phyloP scores from a whole-genome alignment of 768 basidiomycete species.

The Kwoniella mangroviensis region DNA sequence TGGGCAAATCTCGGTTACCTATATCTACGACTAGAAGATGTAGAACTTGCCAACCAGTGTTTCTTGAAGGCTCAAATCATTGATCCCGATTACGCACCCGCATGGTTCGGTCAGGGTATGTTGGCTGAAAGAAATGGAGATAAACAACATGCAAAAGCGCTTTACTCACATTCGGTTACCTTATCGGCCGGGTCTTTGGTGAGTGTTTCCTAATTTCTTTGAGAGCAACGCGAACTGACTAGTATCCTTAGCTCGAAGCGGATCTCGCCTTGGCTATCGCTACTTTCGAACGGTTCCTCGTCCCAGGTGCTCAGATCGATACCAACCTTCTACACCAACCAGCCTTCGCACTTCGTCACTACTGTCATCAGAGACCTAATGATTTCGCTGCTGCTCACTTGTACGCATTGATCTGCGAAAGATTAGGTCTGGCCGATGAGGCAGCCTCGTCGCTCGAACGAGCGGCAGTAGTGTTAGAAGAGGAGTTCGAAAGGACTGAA shows the following conservation, averaged over 20 bases:
- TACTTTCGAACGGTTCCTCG: constrained; percentile 62
- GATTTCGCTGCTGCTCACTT: constrained; percentile 82
- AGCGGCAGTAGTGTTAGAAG: constrained; percentile 77
- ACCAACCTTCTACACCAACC: constrained; percentile 69
- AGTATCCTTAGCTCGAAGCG: constrained; percentile 68
- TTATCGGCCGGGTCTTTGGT: constrained; percentile 57
- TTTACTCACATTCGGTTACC: constrained; percentile 60
- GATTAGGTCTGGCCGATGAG: constrained; percentile 71
- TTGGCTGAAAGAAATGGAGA: constrained; percentile 58
- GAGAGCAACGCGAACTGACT: not conserved
- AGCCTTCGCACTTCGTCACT: constrained; percentile 80
- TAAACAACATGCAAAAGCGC: constrained; percentile 66
- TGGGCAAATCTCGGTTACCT: constrained; percentile 91
- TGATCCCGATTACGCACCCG: constrained; percentile 83
- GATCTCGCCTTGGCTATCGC: constrained; percentile 76
- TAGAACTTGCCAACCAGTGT: constrained; percentile 81
- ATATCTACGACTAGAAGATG: constrained; percentile 77
- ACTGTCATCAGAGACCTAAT: constrained; percentile 68
- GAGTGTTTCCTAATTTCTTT: constrained; percentile 18
- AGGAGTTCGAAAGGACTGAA: constrained; percentile 84
- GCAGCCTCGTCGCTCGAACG: constrained; percentile 66
- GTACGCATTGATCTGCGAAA: constrained; percentile 81
- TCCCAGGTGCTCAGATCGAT: constrained; percentile 23
- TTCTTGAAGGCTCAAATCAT: constrained; percentile 85
- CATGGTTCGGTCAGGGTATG: constrained; percentile 82